Base-by-base conservation (phyloP, 176 grass and related monocot species). In the Aegilops sharonensis region DNA sequence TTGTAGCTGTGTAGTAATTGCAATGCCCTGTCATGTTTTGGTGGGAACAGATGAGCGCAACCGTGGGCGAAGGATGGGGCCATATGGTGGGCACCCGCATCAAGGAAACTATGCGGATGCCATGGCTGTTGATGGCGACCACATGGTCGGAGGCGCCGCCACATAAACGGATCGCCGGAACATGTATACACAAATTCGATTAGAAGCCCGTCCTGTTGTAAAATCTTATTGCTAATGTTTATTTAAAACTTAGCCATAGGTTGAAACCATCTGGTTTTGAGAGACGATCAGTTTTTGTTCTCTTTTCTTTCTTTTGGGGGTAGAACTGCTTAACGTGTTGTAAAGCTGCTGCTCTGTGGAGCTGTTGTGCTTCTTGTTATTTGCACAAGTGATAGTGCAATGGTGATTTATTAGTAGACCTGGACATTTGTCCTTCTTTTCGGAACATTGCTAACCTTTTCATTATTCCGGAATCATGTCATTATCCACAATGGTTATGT, bases 41-140 rank as follows among this genome's bases (percentile, higher is more conserved):
- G 34, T 88, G 69, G 78, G 79, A 79, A 66, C 89, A 89, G 93
- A 88, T 73, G 93, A 76, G 6, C 86, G 85, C 64, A 90, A 92
- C 57, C 90, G 65, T 7, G 88, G 84, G 17, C 83, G 91, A 78
- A 89, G 86, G 74, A 93, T 85, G 34, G 81, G 25, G 1, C 68
- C 71, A 4, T 85, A 89, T 64, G 66, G 64, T 21, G 87, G 84
- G 31, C 86, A 65, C 56, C 89, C 73, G 30, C 89, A 91, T 67
- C 85, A 79, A 68, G 78, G 36, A 25, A 91, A 87, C 81, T 83
- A 87, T 15, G 30, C 60, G 5, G 85, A 89, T 68, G 87, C 43
- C 27, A 83, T 86, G 92, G 72, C 68, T 5, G 62, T 81, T 43
- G 89, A 85, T 47, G 87, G 81, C 67, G 83, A 83, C 62, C 87